A percentile compares a stretch with the other conserved stretches of the same genome.
Evolutionary conservation across 192 early-diverging fungal species (phyloP).

Genomic region (Gaertneriomyces semiglobifer): DNA sequence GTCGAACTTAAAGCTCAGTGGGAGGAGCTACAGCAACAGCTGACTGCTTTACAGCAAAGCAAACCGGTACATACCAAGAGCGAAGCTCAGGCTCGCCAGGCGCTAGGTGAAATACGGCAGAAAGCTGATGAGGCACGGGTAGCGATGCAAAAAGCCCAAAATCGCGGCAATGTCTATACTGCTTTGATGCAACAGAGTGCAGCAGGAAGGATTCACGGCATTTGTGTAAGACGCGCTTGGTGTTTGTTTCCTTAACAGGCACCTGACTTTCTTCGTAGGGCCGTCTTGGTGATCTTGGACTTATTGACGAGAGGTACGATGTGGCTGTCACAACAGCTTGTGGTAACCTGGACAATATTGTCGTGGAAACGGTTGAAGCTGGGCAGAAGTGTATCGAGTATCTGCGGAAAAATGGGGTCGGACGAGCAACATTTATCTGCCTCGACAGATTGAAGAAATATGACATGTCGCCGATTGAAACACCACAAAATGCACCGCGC

Average conservation of each 20-base stretch:
- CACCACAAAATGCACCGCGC: slow-evolving; percentile 74
- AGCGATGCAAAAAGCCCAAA: slow-evolving; percentile 60
- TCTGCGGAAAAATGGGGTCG: slow-evolving; percentile 78
- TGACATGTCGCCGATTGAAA: slow-evolving; percentile 50
- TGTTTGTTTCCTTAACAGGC: too few relatives aligned
- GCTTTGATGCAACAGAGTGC: slow-evolving; percentile 69
- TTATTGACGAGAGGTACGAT: slow-evolving; percentile 91
- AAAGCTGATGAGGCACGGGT: slow-evolving; percentile 69
- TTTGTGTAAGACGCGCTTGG: slow-evolving; percentile 50
- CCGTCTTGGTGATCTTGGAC: slow-evolving; percentile 92
- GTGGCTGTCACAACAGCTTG: slow-evolving; percentile 92
- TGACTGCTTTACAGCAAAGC: neutral
- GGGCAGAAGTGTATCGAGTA: slow-evolving; percentile 89
- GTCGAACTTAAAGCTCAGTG: neutral
- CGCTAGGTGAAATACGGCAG: neutral
- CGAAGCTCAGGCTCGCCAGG: neutral
- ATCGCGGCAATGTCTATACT: slow-evolving; percentile 64
- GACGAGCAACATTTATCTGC: slow-evolving; percentile 79
- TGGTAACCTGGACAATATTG: slow-evolving; percentile 76
- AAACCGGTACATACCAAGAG: neutral
- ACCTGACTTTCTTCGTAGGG: slow-evolving; percentile 43
- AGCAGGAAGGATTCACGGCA: slow-evolving; percentile 69
- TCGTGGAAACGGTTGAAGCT: slow-evolving; percentile 82
- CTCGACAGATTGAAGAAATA: slow-evolving; percentile 67
- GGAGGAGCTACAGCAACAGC: neutral